Conservation (phyloP, 306 rosid species). For the Corylus americana region DNA sequence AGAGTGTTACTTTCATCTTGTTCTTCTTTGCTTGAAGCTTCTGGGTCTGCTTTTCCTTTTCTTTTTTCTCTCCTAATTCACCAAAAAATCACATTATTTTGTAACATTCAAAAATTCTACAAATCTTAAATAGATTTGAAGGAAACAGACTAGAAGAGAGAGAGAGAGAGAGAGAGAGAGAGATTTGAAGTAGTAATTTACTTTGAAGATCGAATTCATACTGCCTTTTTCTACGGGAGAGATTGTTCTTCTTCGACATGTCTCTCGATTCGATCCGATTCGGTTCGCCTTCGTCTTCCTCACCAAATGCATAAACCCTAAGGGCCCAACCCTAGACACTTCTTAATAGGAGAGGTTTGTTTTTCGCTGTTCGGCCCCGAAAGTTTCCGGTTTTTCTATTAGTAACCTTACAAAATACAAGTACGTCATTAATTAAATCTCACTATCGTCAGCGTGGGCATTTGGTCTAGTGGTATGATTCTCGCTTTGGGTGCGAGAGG, state of each 20-base stretch:
- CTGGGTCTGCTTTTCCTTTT: constrained; percentile 51
- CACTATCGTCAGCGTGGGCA: neutral
- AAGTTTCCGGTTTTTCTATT: no score
- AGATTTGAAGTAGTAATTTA: constrained; percentile 20
- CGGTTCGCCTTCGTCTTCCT: neutral
- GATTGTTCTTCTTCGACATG: constrained; percentile 94
- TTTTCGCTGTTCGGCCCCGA: no score
- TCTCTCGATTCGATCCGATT: neutral
- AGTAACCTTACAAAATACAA: no score
- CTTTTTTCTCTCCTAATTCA: constrained; percentile 67
- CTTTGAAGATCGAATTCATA: constrained; percentile 80
- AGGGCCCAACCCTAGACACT: neutral
- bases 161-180: constrained; percentile 7
- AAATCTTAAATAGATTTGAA: neutral
- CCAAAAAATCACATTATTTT: neutral
- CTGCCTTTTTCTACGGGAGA: constrained; percentile 72
- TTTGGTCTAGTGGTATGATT: constrained; percentile 11
- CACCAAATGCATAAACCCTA: constrained; percentile 6
- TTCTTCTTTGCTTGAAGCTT: constrained; percentile 78
- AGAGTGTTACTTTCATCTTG: constrained; percentile 62
- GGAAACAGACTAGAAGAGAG: neutral
- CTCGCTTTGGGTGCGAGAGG: constrained; percentile 13
- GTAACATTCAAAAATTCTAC: neutral
- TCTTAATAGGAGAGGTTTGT: no score
- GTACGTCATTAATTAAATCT: no score